Percentiles rank a stretch among this genome's conserved stretches.
Conservation (phyloP, 148 eudicot species). For the Polygonum maritimum region DNA sequence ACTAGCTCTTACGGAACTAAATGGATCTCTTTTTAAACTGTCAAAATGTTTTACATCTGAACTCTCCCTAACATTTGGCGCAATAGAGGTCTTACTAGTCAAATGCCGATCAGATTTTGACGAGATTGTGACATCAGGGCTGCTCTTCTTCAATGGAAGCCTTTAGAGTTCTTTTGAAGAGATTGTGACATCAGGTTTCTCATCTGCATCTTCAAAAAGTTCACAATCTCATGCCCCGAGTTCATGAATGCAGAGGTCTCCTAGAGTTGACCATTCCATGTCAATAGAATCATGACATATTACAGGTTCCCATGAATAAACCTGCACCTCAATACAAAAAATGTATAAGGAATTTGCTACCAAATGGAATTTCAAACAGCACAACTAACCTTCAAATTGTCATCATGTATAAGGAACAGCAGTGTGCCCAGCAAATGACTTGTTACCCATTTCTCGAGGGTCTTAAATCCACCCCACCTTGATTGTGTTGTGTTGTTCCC, state of each 20-base stretch:
- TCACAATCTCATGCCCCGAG: slow-evolving; percentile 23
- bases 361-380: not conserved
- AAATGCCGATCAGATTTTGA: slow-evolving; percentile 29
- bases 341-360: not conserved
- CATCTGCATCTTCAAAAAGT: slow-evolving; percentile 47
- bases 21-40: slow-evolving; percentile 47
- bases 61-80: slow-evolving; percentile 43
- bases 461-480: no score
- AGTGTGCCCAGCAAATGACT: no score
- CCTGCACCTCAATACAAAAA: slow-evolving; percentile 30
- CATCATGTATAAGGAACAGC: no score
- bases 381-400: slow-evolving; percentile 59
- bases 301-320: slow-evolving; percentile 95
- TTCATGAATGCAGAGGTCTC: slow-evolving; percentile 71
- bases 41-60: slow-evolving; percentile 30
- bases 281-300: slow-evolving; percentile 77
- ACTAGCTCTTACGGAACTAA: slow-evolving; percentile 24
- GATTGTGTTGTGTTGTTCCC: no score
- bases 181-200: slow-evolving; percentile 35
- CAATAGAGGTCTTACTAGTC: slow-evolving; percentile 34
- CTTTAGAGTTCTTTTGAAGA: slow-evolving; percentile 24
- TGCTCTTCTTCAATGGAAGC: slow-evolving; percentile 35
- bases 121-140: slow-evolving; percentile 21
- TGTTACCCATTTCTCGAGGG: no score
- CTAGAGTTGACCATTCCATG: slow-evolving; percentile 85